Percentiles rank a stretch among this genome's conserved stretches.
These are phyloP conservation scores for Neurospora sp. DNA, from an alignment of 495 filamentous ascomycete species.

Conservation along the genomic window DNA sequence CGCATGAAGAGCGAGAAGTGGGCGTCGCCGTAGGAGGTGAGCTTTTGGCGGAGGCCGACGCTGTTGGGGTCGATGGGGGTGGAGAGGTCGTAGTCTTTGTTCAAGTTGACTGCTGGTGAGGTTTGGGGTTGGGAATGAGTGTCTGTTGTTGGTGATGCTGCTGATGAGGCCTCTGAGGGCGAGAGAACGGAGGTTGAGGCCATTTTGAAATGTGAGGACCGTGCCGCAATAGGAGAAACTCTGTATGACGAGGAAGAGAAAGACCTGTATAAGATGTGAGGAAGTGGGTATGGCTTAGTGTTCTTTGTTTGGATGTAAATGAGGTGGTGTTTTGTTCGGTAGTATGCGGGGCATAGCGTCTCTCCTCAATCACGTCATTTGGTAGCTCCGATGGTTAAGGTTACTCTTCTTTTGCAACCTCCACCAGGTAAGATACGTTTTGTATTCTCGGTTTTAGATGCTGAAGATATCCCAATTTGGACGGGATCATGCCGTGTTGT, in stretches of 20 bases:
- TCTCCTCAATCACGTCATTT: background rate
- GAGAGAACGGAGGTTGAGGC: background rate
- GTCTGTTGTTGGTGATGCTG: background rate
- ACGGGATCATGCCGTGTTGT: background rate
- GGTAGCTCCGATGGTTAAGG: background rate
- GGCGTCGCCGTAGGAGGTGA: conserved; percentile 58
- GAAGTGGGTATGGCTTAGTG: background rate
- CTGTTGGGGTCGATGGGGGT: conserved; percentile 33
- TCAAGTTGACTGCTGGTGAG: background rate
- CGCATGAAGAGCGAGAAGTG: conserved; percentile 62
- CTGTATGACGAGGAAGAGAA: background rate
- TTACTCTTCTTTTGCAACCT: background rate
- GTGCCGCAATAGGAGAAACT: background rate
- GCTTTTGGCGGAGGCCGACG: conserved; percentile 46
- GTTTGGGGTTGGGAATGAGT: background rate
- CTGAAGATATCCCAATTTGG: background rate
- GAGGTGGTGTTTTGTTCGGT: background rate
- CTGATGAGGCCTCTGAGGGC: background rate
- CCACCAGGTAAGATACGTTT: background rate
- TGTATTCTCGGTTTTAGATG: background rate
- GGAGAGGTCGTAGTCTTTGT: conserved; percentile 45
- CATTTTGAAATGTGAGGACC: background rate
- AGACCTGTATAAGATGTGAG: background rate
- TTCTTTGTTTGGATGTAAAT: background rate
- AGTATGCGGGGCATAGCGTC: background rate